Conservation (phyloP, 2,329 filamentous ascomycete species). For the Byssochlamys sp. region DNA sequence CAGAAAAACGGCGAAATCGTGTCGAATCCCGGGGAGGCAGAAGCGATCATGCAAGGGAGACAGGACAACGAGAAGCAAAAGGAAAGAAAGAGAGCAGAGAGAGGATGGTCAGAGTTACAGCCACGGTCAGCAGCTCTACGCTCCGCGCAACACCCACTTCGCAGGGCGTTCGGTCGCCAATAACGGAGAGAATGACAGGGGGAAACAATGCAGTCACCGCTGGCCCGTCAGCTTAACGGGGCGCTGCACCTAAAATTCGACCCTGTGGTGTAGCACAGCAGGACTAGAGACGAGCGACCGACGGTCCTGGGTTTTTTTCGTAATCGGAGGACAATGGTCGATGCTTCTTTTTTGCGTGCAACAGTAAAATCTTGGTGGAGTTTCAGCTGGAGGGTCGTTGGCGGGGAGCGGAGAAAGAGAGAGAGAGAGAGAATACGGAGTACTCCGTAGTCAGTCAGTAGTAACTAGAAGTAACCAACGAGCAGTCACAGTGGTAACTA, state of each 20-base stretch:
- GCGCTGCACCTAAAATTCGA: not conserved
- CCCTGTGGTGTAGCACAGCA: not conserved
- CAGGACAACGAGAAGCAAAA: not conserved
- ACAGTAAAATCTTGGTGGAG: slow-evolving; percentile 1
- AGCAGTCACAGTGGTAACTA: too few relatives aligned
- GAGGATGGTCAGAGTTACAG: not conserved
- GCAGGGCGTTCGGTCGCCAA: slow-evolving; percentile 3
- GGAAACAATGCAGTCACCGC: not conserved
- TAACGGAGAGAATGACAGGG: not conserved
- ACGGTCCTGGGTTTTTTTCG: not conserved
- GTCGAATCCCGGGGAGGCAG: slow-evolving; percentile 1
- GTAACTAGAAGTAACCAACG: too few relatives aligned
- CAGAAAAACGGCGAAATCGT: not conserved
- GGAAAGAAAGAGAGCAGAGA: too few relatives aligned
- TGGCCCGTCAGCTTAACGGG: not conserved
- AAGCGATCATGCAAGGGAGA: slow-evolving; percentile 2
- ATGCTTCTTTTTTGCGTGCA: not conserved
- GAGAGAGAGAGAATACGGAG: not conserved
- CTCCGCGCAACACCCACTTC: not conserved
- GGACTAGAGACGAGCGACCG: not conserved
- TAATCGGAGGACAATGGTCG: not conserved
- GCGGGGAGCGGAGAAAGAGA: not conserved
- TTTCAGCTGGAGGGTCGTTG: slow-evolving; percentile 1
- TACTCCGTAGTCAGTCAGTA: not conserved
- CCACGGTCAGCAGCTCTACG: not conserved